Evolutionary conservation across 768 basidiomycete genomes (phyloP), one percentile per base, ranked within the genome.

Genomic region (Exidia glandulosa): DNA sequence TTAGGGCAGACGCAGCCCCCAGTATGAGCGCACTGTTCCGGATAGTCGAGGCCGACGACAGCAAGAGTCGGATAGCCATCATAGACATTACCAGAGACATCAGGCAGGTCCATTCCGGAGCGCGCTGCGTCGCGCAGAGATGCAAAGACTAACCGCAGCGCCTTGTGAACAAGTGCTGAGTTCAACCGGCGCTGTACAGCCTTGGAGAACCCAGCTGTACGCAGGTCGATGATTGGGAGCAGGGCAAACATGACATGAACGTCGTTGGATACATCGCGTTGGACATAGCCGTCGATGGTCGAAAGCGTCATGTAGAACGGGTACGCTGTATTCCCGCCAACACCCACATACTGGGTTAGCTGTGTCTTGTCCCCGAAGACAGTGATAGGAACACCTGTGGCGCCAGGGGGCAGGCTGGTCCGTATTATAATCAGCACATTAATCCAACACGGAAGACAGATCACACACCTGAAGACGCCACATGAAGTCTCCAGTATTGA

Each of bases 41-140:
- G 64, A 37, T 57, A 59, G 45, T 66, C 65, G 23, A 63, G 63
- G 0, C 66, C 48, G 14, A 61, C 63, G 3, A 57, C 54, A 0
- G 78, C 76, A 2, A 81, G 61, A 36, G 81, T 74, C 0, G 77
- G 77, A 59, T 72, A 69, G 12, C 70, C 62, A 0, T 64, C 65
- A 0, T 71, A 66, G 0, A 69, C 32, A 0, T 61, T 7, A 0
- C 77, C 73, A 68, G 79, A 74, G 0, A 74, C 73, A 61, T 72
- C 68, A 0, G 45, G 63, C 65, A 78, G 74, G 0, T 63, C 47
- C 1, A 76, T 65, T 0, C 78, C 77, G 0, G 66, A 29, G 1
- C 57, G 62, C 0, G 73, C 64, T 10, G 73, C 75, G 1, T 64
- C 41, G 2, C 67, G 60, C 10, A 79, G 60, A 0, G 74, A 69